Percentiles rank a stretch among this genome's conserved stretches.
phyloP scores from a whole-genome alignment of 305 asterid genomes.

The Fraxinus latifolia region DNA sequence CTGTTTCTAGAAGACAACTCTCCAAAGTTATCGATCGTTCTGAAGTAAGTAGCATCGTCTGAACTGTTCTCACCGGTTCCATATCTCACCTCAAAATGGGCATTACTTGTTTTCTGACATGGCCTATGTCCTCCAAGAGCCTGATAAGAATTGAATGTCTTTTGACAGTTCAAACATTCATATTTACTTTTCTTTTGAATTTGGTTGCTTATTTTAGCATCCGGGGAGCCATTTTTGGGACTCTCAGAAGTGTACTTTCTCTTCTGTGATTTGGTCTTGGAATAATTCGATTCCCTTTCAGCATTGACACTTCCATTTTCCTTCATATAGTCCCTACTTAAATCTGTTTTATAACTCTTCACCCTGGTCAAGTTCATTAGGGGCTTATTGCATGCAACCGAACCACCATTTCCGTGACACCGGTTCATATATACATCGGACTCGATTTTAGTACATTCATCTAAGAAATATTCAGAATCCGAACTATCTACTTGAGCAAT shows the following conservation, averaged over 20 bases:
- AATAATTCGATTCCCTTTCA: not conserved
- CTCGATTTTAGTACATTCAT: constrained; percentile 42
- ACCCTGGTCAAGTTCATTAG: not conserved
- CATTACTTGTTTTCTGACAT: constrained; percentile 54
- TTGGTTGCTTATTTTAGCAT: constrained; percentile 10
- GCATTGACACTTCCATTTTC: constrained; percentile 9
- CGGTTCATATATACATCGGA: constrained; percentile 42
- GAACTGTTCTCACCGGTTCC: constrained; percentile 54
- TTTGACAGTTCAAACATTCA: constrained; percentile 73
- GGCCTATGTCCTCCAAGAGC: constrained; percentile 91
- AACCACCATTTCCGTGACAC: constrained; percentile 3
- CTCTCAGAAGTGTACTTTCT: constrained; percentile 21
- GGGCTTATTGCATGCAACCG: constrained; percentile 13
- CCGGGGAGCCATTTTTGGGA: constrained; percentile 4
- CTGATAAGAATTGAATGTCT: constrained; percentile 62
- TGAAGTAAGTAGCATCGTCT: constrained; percentile 33
- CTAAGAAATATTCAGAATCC: constrained; percentile 61
- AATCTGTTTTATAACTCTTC: not conserved
- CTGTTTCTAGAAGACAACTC: constrained; percentile 22
- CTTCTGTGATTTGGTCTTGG: constrained; percentile 25
- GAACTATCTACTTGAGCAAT: constrained; percentile 37
- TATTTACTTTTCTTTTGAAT: constrained; percentile 44
- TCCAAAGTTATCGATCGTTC: constrained; percentile 19
- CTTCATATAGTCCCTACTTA: not conserved
- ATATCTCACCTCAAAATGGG: constrained; percentile 37